Conservation (phyloP, 2,329 filamentous ascomycete species). For the Leptographium wingfieldii region DNA sequence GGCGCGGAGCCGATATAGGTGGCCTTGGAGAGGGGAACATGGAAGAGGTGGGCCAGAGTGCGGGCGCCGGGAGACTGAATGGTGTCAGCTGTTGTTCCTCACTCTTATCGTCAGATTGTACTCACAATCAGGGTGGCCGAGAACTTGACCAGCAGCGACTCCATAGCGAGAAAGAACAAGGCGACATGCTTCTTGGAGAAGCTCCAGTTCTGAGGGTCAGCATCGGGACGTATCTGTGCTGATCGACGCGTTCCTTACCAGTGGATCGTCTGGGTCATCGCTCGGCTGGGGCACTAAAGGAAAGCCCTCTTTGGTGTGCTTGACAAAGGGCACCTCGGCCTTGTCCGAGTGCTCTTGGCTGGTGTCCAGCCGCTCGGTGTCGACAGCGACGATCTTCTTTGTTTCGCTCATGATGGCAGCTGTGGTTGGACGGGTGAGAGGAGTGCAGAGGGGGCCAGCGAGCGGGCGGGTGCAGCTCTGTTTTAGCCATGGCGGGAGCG, state of each 20-base stretch:
- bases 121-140: not conserved
- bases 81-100: too few species aligned
- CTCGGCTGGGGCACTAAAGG: not conserved
- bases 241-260: not conserved
- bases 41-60: not conserved
- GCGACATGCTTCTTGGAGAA: not conserved
- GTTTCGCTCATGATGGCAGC: not conserved
- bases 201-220: not conserved
- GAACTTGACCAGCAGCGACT: not conserved
- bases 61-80: not conserved
- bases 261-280: not conserved
- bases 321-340: not conserved
- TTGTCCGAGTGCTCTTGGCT: not conserved
- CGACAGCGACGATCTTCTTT: not conserved
- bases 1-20: constrained; percentile 12
- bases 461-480: too few species aligned
- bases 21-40: constrained; percentile 2
- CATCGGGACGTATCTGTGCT: not conserved
- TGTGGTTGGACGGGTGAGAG: not conserved
- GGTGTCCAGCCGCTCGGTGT: not conserved
- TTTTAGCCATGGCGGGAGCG: too few species aligned
- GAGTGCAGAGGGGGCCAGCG: too few species aligned
- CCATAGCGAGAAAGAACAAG: not conserved
- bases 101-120: too few species aligned
- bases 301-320: not conserved